Evolutionary conservation across 2,329 filamentous ascomycete species (phyloP).

Genomic region (Colletotrichum endophyticum): DNA sequence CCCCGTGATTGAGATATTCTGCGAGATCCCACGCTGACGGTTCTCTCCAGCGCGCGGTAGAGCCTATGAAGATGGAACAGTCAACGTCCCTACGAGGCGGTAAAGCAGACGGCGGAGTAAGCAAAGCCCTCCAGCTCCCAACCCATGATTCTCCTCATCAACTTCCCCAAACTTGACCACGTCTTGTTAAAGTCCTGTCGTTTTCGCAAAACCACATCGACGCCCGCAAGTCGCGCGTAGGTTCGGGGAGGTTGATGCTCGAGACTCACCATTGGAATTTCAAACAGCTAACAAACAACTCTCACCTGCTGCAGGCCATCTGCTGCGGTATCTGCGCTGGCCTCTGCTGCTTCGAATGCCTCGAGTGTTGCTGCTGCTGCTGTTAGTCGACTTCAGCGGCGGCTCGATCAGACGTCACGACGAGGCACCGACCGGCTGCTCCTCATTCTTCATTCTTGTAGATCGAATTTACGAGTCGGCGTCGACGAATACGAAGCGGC

Average conservation of each 20-base stretch:
- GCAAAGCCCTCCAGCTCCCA: not conserved
- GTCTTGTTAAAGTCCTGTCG: not conserved
- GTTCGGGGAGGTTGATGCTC: not conserved
- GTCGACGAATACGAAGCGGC: not conserved
- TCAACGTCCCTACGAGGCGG: conserved; percentile 36
- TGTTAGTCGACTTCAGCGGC: not conserved
- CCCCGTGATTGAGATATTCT: not conserved
- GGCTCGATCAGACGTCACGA: not conserved
- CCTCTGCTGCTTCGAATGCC: conserved; percentile 42
- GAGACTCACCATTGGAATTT: not conserved
- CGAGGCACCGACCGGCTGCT: not conserved
- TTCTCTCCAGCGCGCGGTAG: conserved; percentile 30
- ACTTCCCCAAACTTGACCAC: not conserved
- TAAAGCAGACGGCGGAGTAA: conserved; percentile 37
- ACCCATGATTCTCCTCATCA: not conserved
- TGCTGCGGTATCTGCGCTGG: conserved; percentile 46
- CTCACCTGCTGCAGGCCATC: conserved; percentile 32
- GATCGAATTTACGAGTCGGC: not conserved
- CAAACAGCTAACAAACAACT: not conserved
- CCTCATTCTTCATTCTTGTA: not conserved
- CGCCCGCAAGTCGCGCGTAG: not conserved
- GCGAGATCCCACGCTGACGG: not conserved
- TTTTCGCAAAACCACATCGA: not conserved
- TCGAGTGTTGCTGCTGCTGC: conserved; percentile 33
- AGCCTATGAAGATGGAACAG: conserved; percentile 38